phyloP scores from a whole-genome alignment of 2,329 filamentous ascomycete species.

The Xylaria sp. region DNA sequence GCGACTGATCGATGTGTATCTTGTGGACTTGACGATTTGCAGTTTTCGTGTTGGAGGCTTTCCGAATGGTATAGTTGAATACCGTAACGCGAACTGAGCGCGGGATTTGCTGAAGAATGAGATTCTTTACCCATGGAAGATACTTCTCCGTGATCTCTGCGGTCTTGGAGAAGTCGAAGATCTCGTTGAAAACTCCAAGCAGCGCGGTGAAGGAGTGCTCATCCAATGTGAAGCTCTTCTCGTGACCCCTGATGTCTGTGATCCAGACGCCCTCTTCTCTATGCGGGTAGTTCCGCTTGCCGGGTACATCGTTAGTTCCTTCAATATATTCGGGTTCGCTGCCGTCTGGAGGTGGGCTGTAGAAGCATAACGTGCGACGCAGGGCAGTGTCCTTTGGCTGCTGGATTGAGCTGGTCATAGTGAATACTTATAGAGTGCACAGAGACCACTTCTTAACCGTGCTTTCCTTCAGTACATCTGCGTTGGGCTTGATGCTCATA shows the following conservation, averaged over 20 bases:
- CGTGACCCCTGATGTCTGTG: conserved; percentile 21
- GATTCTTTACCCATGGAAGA: conserved; percentile 20
- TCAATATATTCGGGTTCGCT: conserved; percentile 21
- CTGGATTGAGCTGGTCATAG: not conserved
- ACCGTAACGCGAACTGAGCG: not conserved
- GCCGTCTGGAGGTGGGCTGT: not conserved
- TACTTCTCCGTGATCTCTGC: conserved; percentile 11
- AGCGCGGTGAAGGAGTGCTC: conserved; percentile 24
- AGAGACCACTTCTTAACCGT: not conserved
- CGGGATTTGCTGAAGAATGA: not conserved
- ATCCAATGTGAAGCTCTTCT: conserved; percentile 19
- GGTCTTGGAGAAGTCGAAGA: not conserved
- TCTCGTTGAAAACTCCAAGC: conserved; percentile 3
- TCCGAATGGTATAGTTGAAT: conserved; percentile 20
- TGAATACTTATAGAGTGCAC: not conserved
- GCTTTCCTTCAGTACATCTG: not conserved
- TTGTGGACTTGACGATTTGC: conserved; percentile 18
- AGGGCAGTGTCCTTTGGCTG: not conserved
- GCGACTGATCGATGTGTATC: conserved; percentile 27
- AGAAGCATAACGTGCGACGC: not conserved
- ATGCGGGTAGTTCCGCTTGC: conserved; percentile 20
- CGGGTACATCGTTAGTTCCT: not conserved
- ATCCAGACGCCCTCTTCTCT: not conserved
- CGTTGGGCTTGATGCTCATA: not conserved
- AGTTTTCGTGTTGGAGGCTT: conserved; percentile 15